These are phyloP conservation scores for Anthostomella pinea DNA, from an alignment of 2,329 filamentous ascomycete species.

Conservation along the genomic window DNA sequence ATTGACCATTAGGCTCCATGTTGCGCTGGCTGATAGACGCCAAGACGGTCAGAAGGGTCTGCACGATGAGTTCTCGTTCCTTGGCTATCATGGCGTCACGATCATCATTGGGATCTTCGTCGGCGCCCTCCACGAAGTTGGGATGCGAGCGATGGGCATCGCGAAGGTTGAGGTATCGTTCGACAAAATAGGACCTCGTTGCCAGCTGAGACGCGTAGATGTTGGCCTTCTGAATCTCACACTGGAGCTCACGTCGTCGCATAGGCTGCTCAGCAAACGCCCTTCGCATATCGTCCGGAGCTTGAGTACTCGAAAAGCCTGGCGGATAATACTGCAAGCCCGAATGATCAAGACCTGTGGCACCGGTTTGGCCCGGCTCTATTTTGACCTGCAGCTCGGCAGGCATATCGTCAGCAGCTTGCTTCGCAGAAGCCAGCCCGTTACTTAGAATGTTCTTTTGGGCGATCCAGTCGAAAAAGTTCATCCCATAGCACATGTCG, in stretches of 20 bases:
- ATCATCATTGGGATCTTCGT: slow-evolving; percentile 36
- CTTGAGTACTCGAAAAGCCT: slow-evolving; percentile 44
- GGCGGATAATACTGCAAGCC: slow-evolving; percentile 53
- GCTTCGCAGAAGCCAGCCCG: slow-evolving; percentile 68
- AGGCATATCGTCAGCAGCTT: slow-evolving; percentile 65
- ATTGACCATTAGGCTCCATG: slow-evolving; percentile 70
- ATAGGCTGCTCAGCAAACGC: slow-evolving; percentile 47
- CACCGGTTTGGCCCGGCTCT: slow-evolving; percentile 35
- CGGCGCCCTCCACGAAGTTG: slow-evolving; percentile 39
- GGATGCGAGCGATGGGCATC: slow-evolving; percentile 58
- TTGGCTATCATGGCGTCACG: slow-evolving; percentile 62
- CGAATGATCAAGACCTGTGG: slow-evolving; percentile 37
- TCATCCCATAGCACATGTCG: slow-evolving; percentile 78
- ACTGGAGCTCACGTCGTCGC: slow-evolving; percentile 62
- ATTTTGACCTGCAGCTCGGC: slow-evolving; percentile 61
- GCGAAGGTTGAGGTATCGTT: slow-evolving; percentile 77
- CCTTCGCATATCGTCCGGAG: slow-evolving; percentile 49
- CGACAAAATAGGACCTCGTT: slow-evolving; percentile 80
- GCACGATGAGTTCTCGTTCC: slow-evolving; percentile 79
- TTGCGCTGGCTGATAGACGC: slow-evolving; percentile 78
- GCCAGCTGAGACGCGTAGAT: slow-evolving; percentile 79
- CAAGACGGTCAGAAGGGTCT: slow-evolving; percentile 72
- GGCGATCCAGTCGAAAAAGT: slow-evolving; percentile 72
- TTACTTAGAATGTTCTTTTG: slow-evolving; percentile 72
- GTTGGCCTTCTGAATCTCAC: slow-evolving; percentile 89